Percentiles rank a stretch among this genome's conserved stretches.
These are phyloP conservation scores for Sphenostylis stenocarpa DNA, from an alignment of 306 rosid genomes.

Conservation along the genomic window DNA sequence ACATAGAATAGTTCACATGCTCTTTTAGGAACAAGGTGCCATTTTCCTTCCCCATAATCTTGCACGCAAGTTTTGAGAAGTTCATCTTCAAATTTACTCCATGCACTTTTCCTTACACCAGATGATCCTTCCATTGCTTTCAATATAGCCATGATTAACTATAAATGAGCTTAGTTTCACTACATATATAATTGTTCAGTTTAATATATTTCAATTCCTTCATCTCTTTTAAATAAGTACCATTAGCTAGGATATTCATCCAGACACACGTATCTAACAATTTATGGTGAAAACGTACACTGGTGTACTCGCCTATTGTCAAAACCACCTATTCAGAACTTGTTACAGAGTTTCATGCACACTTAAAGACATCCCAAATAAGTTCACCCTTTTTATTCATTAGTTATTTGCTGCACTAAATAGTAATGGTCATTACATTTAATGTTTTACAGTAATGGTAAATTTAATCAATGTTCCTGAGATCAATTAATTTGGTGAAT, in stretches of 20 bases:
- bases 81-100: slow-evolving; percentile 28
- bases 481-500: not conserved
- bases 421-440: too few relatives aligned
- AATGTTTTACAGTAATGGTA: not conserved
- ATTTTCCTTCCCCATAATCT: slow-evolving; percentile 30
- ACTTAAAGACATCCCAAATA: too few relatives aligned
- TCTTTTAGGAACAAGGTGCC: slow-evolving; percentile 39
- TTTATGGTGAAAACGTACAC: not conserved
- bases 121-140: not conserved
- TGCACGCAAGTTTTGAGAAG: not conserved
- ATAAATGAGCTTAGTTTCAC: not conserved
- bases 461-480: not conserved
- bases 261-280: not conserved
- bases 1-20: not conserved
- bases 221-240: not conserved
- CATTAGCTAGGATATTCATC: too few relatives aligned
- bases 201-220: not conserved
- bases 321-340: not conserved
- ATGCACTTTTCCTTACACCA: slow-evolving; percentile 22
- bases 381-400: too few relatives aligned
- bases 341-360: too few relatives aligned
- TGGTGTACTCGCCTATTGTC: not conserved
- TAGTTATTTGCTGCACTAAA: too few relatives aligned
- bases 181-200: not conserved
- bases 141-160: not conserved